Evolutionary conservation across 495 filamentous ascomycete genomes (phyloP).

Genomic region (Immersiella caudata): DNA sequence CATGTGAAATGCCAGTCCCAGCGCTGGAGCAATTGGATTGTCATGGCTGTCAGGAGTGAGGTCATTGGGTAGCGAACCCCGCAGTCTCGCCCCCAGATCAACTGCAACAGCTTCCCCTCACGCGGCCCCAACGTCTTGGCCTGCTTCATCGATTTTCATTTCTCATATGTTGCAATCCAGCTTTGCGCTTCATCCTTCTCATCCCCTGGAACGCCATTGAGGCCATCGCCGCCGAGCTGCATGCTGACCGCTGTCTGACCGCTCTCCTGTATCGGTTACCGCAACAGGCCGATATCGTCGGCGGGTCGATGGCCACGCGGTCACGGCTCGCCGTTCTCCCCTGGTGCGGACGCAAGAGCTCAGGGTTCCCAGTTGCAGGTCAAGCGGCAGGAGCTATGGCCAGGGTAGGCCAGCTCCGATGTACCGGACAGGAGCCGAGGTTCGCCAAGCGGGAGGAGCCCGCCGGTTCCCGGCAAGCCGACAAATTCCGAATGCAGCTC

Average conservation of each 20-base stretch:
- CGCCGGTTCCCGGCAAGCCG: slow-evolving; percentile 29
- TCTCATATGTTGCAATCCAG: neutral
- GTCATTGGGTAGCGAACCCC: slow-evolving; percentile 21
- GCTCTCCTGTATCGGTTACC: slow-evolving; percentile 8
- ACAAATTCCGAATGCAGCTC: slow-evolving; percentile 32
- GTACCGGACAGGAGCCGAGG: slow-evolving; percentile 43
- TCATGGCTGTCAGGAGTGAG: slow-evolving; percentile 15
- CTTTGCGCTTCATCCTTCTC: neutral
- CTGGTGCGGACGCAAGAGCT: neutral
- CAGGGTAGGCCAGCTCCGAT: slow-evolving; percentile 33
- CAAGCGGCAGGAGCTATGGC: slow-evolving; percentile 27
- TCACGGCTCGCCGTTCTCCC: slow-evolving; percentile 7
- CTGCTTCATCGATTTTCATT: slow-evolving; percentile 11
- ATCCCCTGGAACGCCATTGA: too few relatives aligned
- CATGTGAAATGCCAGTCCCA: slow-evolving; percentile 16
- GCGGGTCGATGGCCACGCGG: neutral
- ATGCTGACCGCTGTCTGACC: neutral
- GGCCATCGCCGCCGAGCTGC: too few relatives aligned
- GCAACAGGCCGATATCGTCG: slow-evolving; percentile 11
- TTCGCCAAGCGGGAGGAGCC: slow-evolving; percentile 26
- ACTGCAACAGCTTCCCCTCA: neutral
- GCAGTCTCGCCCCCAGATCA: slow-evolving; percentile 7
- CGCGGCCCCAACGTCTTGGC: slow-evolving; percentile 4
- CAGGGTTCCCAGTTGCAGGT: neutral
- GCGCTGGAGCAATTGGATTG: neutral